Evolutionary conservation across 257 asterid genomes (phyloP), one percentile per base, ranked within the genome.

Genomic region (Parsonsia alboflavescens): DNA sequence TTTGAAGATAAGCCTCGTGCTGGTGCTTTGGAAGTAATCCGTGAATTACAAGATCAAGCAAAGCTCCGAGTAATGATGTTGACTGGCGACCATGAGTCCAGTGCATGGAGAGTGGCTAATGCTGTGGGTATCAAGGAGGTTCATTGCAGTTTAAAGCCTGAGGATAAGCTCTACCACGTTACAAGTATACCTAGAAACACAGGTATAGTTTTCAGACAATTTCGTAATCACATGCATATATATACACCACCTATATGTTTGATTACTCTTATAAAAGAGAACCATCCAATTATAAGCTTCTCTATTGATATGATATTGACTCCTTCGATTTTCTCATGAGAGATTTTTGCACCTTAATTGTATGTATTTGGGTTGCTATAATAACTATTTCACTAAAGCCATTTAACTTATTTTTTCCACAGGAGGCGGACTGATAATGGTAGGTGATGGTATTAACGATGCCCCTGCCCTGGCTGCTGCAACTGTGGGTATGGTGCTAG

Each of bases 381-480:
- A 33, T 63, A 33, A 7, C 33, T 28, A 15, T 33, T 58, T 62
- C 19, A 62, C 45, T 17, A 28, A 62, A 61, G 33, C 6, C 1
- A 15, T 65, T 39, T 21, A 65, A 26, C 70, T 16, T 65, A 7
- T 8, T 7, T 7, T 9, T 39, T 24, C 22, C 26, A 46, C 85
- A 88, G 96, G 89, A 79, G 97, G 98, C 3, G 99, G 98, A 75
- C 94, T 95, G 30, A 85, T 95, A 71, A 95, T 95, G 99, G 99
- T 95, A 64, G 99, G 99, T 70, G 99, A 95, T 74, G 99, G 99
- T 58, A 95, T 95, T 79, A 95, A 95, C 75, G 99, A 95, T 70
- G 99, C 97, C 62, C 99, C 99, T 2, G 99, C 99, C 42, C 84
- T 95, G 83, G 99, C 99, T 79, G 98, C 99, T 73, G 93, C 99